Base-by-base conservation (phyloP, 345 rosid genomes). In the Gossypium longicalyx region DNA sequence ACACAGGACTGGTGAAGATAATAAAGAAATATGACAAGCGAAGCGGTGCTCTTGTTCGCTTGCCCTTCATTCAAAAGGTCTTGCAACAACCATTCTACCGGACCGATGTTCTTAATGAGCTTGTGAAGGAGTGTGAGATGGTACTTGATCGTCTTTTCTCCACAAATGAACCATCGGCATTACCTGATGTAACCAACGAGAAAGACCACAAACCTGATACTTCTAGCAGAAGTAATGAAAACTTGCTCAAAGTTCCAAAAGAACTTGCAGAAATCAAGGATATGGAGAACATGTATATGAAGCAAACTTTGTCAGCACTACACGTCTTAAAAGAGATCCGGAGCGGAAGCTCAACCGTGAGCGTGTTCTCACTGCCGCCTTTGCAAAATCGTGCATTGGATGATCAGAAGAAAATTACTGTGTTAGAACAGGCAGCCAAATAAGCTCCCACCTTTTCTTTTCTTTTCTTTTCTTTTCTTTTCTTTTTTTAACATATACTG, bases 1-100 rank as follows among this genome's bases (percentile, higher is more conserved):
- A 27, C 70, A 64, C 86, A 94, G 98, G 97, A 73, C 48, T 92
- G 72, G 97, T 86, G 72, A 94, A 94, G 81, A 82, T 92, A 77
- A 77, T 92, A 15, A 94, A 92, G 87, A 94, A 92, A 82, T 90
- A 88, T 6, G 97, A 90, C 79, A 94, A 94, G 81, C 83, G 92
- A 78, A 94, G 89, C 0, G 97, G 97, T 1, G 86, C 89, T 68
- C 83, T 90, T 20, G 84, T 88, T 72, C 88, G 94, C 47, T 69
- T 89, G 82, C 94, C 92, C 41, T 92, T 94, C 83, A 86, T 90
- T 64, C 89, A 83, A 78, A 88, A 77, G 76, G 97, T 90, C 45
- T 76, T 90, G 67, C 90, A 87, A 48, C 90, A 94, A 71, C 97
- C 97, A 7, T 45, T 11, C 54, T 67, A 85, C 87, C 83, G 85